Evolutionary conservation across 768 basidiomycete genomes (phyloP).

Genomic region (Coprinopsis strossmayeri): DNA sequence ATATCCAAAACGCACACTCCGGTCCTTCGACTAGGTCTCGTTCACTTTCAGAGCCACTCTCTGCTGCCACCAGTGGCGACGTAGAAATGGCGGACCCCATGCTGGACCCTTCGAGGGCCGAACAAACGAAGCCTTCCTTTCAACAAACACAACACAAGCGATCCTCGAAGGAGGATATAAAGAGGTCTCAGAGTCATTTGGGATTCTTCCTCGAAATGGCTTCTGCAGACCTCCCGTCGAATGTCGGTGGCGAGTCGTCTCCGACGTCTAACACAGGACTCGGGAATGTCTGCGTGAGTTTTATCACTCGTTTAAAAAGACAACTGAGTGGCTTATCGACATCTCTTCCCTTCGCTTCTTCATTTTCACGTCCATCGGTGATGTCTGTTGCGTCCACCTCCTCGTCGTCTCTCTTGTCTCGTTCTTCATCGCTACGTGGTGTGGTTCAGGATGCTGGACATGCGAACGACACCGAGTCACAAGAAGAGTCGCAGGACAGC

Average conservation of each 20-base stretch:
- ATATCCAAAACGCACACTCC: too few relatives aligned
- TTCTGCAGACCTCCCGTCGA: background rate
- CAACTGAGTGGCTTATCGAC: background rate
- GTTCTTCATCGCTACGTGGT: background rate
- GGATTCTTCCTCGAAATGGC: background rate
- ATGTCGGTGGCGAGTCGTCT: background rate
- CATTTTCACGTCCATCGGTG: background rate
- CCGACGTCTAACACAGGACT: background rate
- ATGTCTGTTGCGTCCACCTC: background rate
- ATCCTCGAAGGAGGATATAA: too few relatives aligned
- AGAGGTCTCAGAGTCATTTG: background rate
- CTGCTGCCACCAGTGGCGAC: background rate
- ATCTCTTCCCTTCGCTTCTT: conserved; percentile 6
- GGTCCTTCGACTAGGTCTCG: too few relatives aligned
- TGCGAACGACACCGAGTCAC: background rate
- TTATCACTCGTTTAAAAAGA: background rate
- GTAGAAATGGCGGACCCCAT: too few relatives aligned
- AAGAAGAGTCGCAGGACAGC: background rate
- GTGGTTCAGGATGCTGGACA: background rate
- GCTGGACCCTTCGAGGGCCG: too few relatives aligned
- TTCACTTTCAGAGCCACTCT: too few relatives aligned
- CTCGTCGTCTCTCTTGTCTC: background rate
- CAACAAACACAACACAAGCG: too few relatives aligned
- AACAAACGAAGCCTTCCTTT: too few relatives aligned
- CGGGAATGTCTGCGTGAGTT: background rate